phyloP scores from a whole-genome alignment of 345 rosid species.

The Aurinia saxatilis region DNA sequence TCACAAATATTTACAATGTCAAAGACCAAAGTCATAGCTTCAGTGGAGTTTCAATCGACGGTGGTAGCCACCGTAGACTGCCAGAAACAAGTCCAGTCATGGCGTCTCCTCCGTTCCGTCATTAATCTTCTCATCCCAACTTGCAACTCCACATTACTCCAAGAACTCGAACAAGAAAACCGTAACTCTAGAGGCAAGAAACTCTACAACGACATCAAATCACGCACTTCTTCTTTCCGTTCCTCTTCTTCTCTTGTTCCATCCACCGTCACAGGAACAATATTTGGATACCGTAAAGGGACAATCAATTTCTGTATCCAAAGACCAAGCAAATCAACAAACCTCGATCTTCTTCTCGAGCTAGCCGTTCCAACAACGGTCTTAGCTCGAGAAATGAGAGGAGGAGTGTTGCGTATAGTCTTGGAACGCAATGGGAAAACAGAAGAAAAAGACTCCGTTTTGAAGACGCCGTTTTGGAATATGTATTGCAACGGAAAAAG shows the following conservation, averaged over 20 bases:
- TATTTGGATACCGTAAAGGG: slow-evolving; percentile 54
- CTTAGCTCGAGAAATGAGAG: slow-evolving; percentile 65
- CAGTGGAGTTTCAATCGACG: slow-evolving; percentile 28
- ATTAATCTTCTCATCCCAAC: slow-evolving; percentile 51
- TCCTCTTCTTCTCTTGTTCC: slow-evolving; percentile 29
- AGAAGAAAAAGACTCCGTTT: slow-evolving; percentile 2
- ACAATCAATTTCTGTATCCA: slow-evolving; percentile 59
- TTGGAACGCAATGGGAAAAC: slow-evolving; percentile 28
- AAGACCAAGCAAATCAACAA: slow-evolving; percentile 33
- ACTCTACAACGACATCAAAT: slow-evolving; percentile 19
- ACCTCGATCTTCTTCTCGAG: slow-evolving; percentile 47
- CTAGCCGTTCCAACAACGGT: slow-evolving; percentile 43
- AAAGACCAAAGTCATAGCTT: slow-evolving; percentile 29
- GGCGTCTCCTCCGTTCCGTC: slow-evolving; percentile 59
- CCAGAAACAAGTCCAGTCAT: slow-evolving; percentile 73
- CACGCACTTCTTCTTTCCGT: slow-evolving; percentile 21
- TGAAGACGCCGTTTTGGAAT: slow-evolving; percentile 41
- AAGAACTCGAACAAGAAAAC: slow-evolving; percentile 26
- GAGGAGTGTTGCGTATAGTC: slow-evolving; percentile 53
- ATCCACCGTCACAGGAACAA: slow-evolving; percentile 48
- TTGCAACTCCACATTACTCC: slow-evolving; percentile 38
- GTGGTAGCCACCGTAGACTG: slow-evolving; percentile 57
- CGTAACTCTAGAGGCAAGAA: slow-evolving; percentile 19
- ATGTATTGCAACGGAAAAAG: slow-evolving; percentile 64
- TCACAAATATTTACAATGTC: too few species aligned